Evolutionary conservation across 352 stramenopile species (phyloP).

Genomic region (Phytophthora gonapodyides): DNA sequence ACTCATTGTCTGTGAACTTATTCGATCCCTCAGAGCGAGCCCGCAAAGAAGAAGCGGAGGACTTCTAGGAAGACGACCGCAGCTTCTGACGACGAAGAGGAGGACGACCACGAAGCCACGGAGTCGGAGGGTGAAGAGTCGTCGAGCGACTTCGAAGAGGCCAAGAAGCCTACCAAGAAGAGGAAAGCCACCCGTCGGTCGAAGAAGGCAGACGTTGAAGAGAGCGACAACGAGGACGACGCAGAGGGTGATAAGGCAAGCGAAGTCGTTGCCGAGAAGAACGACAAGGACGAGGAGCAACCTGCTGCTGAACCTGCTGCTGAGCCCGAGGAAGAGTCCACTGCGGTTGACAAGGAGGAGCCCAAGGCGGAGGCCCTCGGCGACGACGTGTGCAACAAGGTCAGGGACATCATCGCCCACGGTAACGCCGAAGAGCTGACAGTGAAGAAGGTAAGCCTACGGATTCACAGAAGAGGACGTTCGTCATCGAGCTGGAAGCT

Average conservation of each 20-base stretch:
- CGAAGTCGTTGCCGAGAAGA: slow-evolving; percentile 14
- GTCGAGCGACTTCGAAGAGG: slow-evolving; percentile 71
- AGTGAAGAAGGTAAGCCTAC: slow-evolving; percentile 71
- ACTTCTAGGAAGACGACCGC: slow-evolving; percentile 41
- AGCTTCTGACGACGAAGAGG: slow-evolving; percentile 32
- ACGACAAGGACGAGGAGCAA: slow-evolving; percentile 28
- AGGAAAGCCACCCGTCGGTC: slow-evolving; percentile 34
- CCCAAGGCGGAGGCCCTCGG: slow-evolving; percentile 31
- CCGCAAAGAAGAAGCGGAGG: slow-evolving; percentile 53
- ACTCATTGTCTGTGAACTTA: too few species aligned
- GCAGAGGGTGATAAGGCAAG: slow-evolving; percentile 23
- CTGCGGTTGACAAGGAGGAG: slow-evolving; percentile 23
- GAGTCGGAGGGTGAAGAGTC: slow-evolving; percentile 68
- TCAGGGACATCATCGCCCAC: slow-evolving; percentile 80
- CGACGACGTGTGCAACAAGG: slow-evolving; percentile 59
- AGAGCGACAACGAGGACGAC: slow-evolving; percentile 35
- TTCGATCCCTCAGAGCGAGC: slow-evolving; percentile 7
- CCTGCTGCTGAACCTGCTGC: slow-evolving; percentile 11
- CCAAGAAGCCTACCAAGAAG: slow-evolving; percentile 43
- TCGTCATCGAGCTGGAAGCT: not conserved
- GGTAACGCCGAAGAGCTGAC: slow-evolving; percentile 80
- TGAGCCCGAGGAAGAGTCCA: slow-evolving; percentile 21
- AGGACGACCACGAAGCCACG: slow-evolving; percentile 49
- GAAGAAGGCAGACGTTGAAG: slow-evolving; percentile 34
- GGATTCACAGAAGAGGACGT: too few species aligned